Conservation (phyloP, 306 rosid species). For the Geum urbanum region DNA sequence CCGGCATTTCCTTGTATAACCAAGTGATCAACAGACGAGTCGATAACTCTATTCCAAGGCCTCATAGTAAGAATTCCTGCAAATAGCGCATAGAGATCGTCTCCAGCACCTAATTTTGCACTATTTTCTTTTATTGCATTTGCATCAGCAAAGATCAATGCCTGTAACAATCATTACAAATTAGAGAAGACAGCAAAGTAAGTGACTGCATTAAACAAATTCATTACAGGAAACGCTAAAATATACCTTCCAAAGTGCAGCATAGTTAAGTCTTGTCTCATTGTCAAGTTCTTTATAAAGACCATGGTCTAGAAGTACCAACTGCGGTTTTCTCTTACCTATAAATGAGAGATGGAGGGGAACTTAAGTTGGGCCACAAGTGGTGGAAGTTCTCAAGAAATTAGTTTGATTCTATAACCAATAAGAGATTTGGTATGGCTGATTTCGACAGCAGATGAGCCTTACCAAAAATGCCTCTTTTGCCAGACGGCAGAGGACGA, state of each 20-base stretch:
- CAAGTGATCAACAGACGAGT: slow-evolving; percentile 79
- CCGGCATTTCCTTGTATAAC: slow-evolving; percentile 63
- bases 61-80: slow-evolving; percentile 96
- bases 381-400: not conserved
- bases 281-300: slow-evolving; percentile 88
- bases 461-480: slow-evolving; percentile 62
- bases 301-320: slow-evolving; percentile 89
- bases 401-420: too few relatives aligned
- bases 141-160: slow-evolving; percentile 73
- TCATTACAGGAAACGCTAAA: not conserved
- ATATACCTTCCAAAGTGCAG: slow-evolving; percentile 84
- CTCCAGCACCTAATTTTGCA: slow-evolving; percentile 94
- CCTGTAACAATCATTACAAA: slow-evolving; percentile 37
- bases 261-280: slow-evolving; percentile 71
- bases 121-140: slow-evolving; percentile 77
- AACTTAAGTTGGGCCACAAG: not conserved
- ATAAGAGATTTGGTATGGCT: too few relatives aligned
- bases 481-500: slow-evolving; percentile 73
- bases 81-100: slow-evolving; percentile 82
- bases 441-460: slow-evolving; percentile 17
- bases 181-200: slow-evolving; percentile 7
- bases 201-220: slow-evolving; percentile 2
- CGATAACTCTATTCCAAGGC: slow-evolving; percentile 91
- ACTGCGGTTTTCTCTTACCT: slow-evolving; percentile 92
- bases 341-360: slow-evolving; percentile 12